Evolutionary conservation across 768 basidiomycete genomes (phyloP).

Genomic region (Mycena metata): DNA sequence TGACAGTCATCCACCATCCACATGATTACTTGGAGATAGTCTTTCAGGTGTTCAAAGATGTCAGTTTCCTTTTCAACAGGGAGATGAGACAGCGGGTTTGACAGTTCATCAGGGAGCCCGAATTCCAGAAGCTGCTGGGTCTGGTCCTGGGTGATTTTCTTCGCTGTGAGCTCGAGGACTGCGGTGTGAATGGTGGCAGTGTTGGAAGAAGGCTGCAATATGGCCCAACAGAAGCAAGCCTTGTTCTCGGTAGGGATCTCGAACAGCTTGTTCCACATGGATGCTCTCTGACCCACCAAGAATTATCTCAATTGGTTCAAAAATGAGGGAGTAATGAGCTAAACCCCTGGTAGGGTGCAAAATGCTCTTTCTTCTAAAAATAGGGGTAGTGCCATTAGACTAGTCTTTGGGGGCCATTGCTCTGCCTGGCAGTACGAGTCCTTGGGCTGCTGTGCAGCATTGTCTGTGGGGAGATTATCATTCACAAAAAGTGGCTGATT

Average conservation of each 20-base stretch:
- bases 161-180: background rate
- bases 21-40: conserved; percentile 12
- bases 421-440: too few relatives aligned
- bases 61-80: background rate
- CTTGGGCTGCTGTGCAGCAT: too few relatives aligned
- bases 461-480: too few relatives aligned
- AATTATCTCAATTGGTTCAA: too few relatives aligned
- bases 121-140: conserved; percentile 1
- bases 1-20: conserved; percentile 15
- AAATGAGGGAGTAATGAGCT: too few relatives aligned
- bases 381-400: too few relatives aligned
- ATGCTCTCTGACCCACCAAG: too few relatives aligned
- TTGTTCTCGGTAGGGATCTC: background rate
- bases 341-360: too few relatives aligned
- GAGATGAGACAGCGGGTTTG: conserved; percentile 5
- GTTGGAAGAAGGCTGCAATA: conserved; percentile 9
- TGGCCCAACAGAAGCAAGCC: conserved; percentile 1
- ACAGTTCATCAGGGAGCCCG: conserved; percentile 6
- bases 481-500: too few relatives aligned
- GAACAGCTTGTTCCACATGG: background rate
- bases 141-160: background rate
- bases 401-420: too few relatives aligned
- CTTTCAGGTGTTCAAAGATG: background rate
- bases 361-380: too few relatives aligned
- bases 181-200: conserved; percentile 6